These are phyloP conservation scores for Sicyos edulis DNA, from an alignment of 306 rosid species.

Conservation along the genomic window DNA sequence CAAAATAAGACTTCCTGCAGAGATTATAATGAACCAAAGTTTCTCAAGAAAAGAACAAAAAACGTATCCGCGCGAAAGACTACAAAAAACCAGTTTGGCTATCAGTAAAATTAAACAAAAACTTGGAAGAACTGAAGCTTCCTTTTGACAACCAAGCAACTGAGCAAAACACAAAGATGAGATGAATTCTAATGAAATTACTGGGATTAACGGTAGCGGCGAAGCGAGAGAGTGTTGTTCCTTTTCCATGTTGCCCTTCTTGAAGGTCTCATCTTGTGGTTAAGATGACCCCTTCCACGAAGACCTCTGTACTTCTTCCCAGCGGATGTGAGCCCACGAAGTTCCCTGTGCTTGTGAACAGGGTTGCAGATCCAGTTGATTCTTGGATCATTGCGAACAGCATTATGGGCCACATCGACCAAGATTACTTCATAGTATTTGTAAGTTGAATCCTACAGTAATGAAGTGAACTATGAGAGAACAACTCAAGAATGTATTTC, in stretches of 20 bases:
- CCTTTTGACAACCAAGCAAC: neutral
- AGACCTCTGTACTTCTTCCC: constrained; percentile 75
- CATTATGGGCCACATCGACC: constrained; percentile 69
- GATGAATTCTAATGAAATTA: neutral
- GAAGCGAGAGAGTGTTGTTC: constrained; percentile 77
- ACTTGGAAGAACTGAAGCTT: constrained; percentile 12
- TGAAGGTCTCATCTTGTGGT: constrained; percentile 69
- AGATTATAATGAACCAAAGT: neutral
- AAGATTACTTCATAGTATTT: constrained; percentile 71
- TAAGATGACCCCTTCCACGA: constrained; percentile 63
- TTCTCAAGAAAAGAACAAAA: neutral
- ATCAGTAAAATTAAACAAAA: constrained; percentile 5
- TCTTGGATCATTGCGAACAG: constrained; percentile 75
- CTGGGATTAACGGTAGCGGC: constrained; percentile 56
- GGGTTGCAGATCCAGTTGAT: constrained; percentile 78
- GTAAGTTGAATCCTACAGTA: constrained; percentile 67
- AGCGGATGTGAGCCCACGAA: constrained; percentile 78
- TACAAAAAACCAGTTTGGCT: constrained; percentile 4
- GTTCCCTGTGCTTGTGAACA: constrained; percentile 83
- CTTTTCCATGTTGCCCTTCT: constrained; percentile 89
- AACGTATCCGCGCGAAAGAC: neutral
- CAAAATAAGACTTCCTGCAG: neutral
- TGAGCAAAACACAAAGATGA: neutral
- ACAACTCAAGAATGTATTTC: neutral
- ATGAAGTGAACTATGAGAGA: neutral